Base-by-base conservation (phyloP, 371 early-diverging fungal genomes). In the Mortierella sp. region DNA sequence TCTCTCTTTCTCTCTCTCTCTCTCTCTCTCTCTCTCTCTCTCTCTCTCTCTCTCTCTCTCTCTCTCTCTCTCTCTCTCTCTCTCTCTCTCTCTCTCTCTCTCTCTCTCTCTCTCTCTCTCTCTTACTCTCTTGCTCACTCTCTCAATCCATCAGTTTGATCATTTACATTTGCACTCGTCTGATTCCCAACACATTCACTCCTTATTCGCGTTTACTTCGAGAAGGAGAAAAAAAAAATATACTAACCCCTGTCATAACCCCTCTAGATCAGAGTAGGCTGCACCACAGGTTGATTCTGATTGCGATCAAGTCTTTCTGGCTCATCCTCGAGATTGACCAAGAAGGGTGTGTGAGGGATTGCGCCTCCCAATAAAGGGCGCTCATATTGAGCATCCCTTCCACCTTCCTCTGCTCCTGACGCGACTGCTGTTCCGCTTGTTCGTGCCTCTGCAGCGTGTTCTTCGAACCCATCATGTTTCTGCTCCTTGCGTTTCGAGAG, bases 251-350 rank as follows among this genome's bases (percentile, higher is more conserved):
- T n/a, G n/a, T n/a, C 62, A 57, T 57, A 48, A 37, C 52, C 59
- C 29, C 64, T 56, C 55, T 48, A 72, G 45, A 66, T 56, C 58
- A 72, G 46, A 66, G 62, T 66, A 55, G 37, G 50, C 29, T 66
- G 72, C 45, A 57, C 72, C 28, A 66, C 46, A 4, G 72, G 66
- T 57, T 45, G 67, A 61, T 60, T n/a, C n/a, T n/a, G n/a, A n/a
- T n/a, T 55, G 21, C 30, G n/a, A 45, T 48, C 44, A 56, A 51
- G 44, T 55, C 63, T 52, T 58, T 23, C 63, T 11, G 67, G 63
- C 25, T 72, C 67, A n/a, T 60, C 2, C 45, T 50, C 60, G n/a
- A 47, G 46, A 53, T 46, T 21, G 52, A 59, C 25, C 52, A 72
- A 26, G 57, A 66, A 29, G 25, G 63, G 67, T 52, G 59, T 46